Conservation (phyloP, 1,284 basidiomycete species). For the Cystobasidium slooffiae region DNA sequence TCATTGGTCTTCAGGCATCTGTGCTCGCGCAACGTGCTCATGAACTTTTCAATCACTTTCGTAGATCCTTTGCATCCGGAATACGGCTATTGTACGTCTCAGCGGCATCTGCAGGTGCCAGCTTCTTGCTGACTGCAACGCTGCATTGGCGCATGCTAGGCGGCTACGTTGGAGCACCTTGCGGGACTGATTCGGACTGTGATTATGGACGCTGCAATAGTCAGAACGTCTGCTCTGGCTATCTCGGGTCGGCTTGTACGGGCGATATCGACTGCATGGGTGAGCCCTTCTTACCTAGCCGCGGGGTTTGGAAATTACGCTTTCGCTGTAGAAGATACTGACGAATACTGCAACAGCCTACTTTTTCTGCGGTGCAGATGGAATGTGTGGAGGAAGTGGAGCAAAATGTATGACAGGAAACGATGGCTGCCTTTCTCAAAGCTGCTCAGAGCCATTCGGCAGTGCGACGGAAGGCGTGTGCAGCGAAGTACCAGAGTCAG, state of each 20-base stretch:
- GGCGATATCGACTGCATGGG: constrained; percentile 34
- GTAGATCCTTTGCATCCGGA: constrained; percentile 25
- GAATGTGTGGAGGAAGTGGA: constrained; percentile 19
- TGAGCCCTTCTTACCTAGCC: not conserved
- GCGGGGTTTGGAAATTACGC: not conserved
- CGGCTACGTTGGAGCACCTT: constrained; percentile 33
- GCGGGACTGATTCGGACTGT: constrained; percentile 16
- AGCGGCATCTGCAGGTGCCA: not conserved
- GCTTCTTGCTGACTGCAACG: not conserved
- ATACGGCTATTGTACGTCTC: constrained; percentile 27
- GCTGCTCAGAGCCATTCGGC: not conserved
- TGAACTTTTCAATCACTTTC: not conserved
- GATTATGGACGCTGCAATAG: constrained; percentile 17
- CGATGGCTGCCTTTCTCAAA: constrained; percentile 12
- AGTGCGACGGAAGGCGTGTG: not conserved
- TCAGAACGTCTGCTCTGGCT: constrained; percentile 22
- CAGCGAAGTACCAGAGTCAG: not conserved
- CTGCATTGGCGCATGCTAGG: not conserved
- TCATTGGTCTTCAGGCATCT: not conserved
- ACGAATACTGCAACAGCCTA: constrained; percentile 3
- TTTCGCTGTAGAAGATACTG: not conserved
- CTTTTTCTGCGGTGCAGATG: constrained; percentile 27
- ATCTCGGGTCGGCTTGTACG: constrained; percentile 18
- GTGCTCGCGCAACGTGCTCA: too few species aligned
- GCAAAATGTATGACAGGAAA: constrained; percentile 30